These are phyloP conservation scores for Sisymbrium altissimum DNA, from an alignment of 345 rosid genomes.

Conservation along the genomic window DNA sequence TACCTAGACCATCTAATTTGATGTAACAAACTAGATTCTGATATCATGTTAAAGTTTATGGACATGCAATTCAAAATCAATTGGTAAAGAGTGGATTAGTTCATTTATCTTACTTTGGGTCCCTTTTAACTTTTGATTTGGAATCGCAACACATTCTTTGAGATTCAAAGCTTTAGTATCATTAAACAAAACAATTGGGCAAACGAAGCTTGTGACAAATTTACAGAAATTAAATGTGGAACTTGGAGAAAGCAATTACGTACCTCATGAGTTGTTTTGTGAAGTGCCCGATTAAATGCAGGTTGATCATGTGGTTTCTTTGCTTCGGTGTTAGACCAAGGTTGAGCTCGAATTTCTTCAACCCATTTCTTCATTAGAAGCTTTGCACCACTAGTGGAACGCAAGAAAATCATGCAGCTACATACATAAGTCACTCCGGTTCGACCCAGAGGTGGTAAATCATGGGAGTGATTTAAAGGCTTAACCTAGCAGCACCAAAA, in stretches of 20 bases:
- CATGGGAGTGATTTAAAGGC: conserved; percentile 9
- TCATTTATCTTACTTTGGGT: not conserved
- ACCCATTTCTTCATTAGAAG: conserved; percentile 21
- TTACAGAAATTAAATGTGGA: not conserved
- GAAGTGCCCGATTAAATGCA: conserved; percentile 4
- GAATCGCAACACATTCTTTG: not conserved
- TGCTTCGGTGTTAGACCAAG: not conserved
- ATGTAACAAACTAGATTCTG: not conserved
- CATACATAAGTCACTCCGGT: conserved; percentile 3
- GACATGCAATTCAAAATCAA: not conserved
- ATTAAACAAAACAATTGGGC: not conserved
- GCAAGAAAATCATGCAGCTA: conserved; percentile 25
- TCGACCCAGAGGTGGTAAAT: not conserved
- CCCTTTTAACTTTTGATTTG: not conserved
- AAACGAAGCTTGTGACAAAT: not conserved
- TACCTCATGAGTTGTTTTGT: not conserved
- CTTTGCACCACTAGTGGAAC: not conserved
- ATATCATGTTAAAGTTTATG: not conserved
- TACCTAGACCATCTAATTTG: not conserved
- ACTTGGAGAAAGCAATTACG: not conserved
- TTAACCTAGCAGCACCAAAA: not conserved
- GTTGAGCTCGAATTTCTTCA: conserved; percentile 33
- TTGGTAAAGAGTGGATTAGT: not conserved
- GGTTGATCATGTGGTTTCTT: conserved; percentile 11
- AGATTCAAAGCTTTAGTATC: not conserved